phyloP scores from a whole-genome alignment of 805 yeast species.

The Barnettozyma wickerhamii region DNA sequence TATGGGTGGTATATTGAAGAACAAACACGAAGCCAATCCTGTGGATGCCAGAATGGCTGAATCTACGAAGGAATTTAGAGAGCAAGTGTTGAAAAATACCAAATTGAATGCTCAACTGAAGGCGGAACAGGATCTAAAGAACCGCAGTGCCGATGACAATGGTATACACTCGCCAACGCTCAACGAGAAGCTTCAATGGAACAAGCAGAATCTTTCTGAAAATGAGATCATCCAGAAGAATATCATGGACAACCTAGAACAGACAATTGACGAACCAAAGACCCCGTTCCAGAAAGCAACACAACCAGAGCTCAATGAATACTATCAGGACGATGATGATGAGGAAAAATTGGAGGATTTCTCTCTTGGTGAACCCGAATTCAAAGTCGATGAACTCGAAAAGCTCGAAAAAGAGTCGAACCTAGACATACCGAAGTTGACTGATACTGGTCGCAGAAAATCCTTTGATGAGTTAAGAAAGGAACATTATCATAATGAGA shows the following conservation, averaged over 20 bases:
- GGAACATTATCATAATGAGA: conserved; percentile 65
- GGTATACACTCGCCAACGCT: conserved; percentile 1
- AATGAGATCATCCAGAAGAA: conserved; percentile 67
- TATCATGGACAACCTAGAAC: conserved; percentile 33
- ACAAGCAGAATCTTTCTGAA: conserved; percentile 67
- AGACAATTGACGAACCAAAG: conserved; percentile 89
- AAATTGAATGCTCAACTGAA: conserved; percentile 60
- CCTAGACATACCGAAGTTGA: not conserved
- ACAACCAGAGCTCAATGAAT: conserved; percentile 70
- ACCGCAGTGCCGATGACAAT: not conserved
- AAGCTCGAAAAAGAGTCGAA: conserved; percentile 23
- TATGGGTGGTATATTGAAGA: conserved; percentile 53
- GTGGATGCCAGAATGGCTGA: conserved; percentile 28
- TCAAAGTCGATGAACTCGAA: conserved; percentile 29
- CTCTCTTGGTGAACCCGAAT: conserved; percentile 54
- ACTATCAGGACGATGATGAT: conserved; percentile 65
- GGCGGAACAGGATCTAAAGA: conserved; percentile 13
- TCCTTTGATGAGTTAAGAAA: conserved; percentile 75
- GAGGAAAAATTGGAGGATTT: conserved; percentile 43
- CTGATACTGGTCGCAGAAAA: conserved; percentile 21
- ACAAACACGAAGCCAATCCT: conserved; percentile 34
- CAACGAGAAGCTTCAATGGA: conserved; percentile 66
- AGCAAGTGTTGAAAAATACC: conserved; percentile 78
- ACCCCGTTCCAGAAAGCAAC: conserved; percentile 93
- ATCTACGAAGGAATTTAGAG: conserved; percentile 43